Evolutionary conservation across 2,329 filamentous ascomycete genomes (phyloP).

Genomic region (Ceratocystis variospora): DNA sequence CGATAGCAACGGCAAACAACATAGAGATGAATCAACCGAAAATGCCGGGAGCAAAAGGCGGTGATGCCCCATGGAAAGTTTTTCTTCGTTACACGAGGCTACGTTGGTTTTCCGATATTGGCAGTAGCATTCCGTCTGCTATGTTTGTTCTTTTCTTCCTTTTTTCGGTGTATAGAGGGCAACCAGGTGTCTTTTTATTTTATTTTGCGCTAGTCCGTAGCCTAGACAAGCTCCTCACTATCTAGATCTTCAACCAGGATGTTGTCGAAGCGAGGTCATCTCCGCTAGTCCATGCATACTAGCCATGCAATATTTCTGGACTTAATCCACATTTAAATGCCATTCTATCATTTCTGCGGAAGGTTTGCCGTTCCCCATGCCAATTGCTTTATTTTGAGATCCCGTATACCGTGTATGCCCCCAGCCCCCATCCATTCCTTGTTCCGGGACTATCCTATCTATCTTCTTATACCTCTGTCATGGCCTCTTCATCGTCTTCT

Average conservation of each 20-base stretch:
- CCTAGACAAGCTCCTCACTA: too few species aligned
- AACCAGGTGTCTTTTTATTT: too few species aligned
- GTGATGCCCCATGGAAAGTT: neutral
- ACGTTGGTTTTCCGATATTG: neutral
- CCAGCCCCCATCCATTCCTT: neutral
- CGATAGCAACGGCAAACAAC: too few species aligned
- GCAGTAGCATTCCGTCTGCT: neutral
- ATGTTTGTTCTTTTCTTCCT: neutral
- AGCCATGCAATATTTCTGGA: too few species aligned
- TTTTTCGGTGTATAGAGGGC: neutral
- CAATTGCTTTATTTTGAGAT: neutral
- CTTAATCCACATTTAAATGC: too few species aligned
- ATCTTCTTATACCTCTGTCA: constrained; percentile 39
- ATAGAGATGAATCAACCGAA: too few species aligned
- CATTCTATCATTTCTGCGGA: too few species aligned
- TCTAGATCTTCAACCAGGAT: too few species aligned
- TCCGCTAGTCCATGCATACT: too few species aligned
- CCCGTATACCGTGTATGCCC: neutral
- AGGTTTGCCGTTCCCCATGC: neutral
- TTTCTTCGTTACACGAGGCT: neutral
- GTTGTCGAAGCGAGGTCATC: too few species aligned
- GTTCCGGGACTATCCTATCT: neutral
- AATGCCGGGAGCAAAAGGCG: neutral
- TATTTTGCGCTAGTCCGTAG: too few species aligned
- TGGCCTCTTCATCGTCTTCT: constrained; percentile 39